Evolutionary conservation across 306 rosid species (phyloP), one percentile per base, ranked within the genome.

Genomic region (Glycine latifolia): DNA sequence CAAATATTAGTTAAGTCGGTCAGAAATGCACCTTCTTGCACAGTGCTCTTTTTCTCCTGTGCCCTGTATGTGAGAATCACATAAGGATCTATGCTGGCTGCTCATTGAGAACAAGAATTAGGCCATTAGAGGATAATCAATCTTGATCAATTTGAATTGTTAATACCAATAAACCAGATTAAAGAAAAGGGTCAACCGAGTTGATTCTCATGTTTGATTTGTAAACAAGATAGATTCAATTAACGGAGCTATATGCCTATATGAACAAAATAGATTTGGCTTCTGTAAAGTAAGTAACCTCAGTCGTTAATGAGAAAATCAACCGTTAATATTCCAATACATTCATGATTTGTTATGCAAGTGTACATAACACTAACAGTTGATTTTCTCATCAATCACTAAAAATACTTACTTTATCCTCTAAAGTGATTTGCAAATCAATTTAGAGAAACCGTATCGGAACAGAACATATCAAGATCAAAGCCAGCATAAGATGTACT

Each of bases 1-100:
- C 41, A 26, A 0, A 47, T 11, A 47, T 0, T 48, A 26, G 31
- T 26, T 37, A 59, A 59, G 39, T 72, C 50, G 14, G 26, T 6
- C 2, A 75, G 8, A 78, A 49, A 46, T 35, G 69, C 37, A 87
- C 90, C 88, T 85, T 80, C 41, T 62, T 66, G 66, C 10, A 87
- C 90, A 53, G 75, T 85, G 78, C 90, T 87, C 53, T 58, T 85
- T 48, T 79, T 85, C 75, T 85, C 87, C 54, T 87, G 88, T 35
- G 83, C 8, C 16, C 81, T 20, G 71, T 77, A 87, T 1, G 83
- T 33, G 33, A 87, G 90, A 60, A 85, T 66, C 73, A 85, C 90
- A 72, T 85, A 87, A 63, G 90, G 85, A 79, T 87, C 88, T 67
- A 79, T 82, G 52, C 56, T 53, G 4, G 85, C 90, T 87, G 76